Percentiles rank a stretch among this genome's conserved stretches.
phyloP scores from a whole-genome alignment of 129 eudicot species.

The Deinandra increscens region DNA sequence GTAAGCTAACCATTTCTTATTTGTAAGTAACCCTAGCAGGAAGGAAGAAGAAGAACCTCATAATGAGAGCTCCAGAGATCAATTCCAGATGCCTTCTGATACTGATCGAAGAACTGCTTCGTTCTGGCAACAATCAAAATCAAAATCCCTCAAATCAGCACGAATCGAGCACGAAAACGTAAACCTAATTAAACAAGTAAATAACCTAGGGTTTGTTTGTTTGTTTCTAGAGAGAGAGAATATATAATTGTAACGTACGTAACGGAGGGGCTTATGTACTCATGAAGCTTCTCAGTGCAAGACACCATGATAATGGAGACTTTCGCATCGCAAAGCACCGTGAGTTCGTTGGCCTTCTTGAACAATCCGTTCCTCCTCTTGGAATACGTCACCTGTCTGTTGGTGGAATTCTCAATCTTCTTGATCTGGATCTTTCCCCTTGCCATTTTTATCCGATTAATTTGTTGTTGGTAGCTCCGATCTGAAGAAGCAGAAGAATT shows the following conservation, averaged over 20 bases:
- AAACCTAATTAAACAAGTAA: too few relatives aligned
- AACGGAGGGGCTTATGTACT: slow-evolving; percentile 67
- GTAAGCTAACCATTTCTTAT: too few relatives aligned
- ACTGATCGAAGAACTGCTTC: slow-evolving; percentile 62
- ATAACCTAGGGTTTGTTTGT: slow-evolving; percentile 20
- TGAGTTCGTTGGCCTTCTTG: slow-evolving; percentile 69
- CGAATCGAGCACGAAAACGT: not conserved
- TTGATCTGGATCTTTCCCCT: slow-evolving; percentile 88
- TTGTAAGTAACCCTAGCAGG: not conserved
- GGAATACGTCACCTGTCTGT: slow-evolving; percentile 77
- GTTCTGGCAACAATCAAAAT: slow-evolving; percentile 41
- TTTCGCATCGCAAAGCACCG: slow-evolving; percentile 78
- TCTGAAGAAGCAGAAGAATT: too few relatives aligned
- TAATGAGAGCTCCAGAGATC: slow-evolving; percentile 71
- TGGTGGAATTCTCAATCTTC: slow-evolving; percentile 76
- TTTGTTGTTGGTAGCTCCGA: not conserved
- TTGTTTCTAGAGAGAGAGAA: not conserved
- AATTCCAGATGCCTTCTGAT: slow-evolving; percentile 50
- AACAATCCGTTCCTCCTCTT: slow-evolving; percentile 69
- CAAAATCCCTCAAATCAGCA: slow-evolving; percentile 1
- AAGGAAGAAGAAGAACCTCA: slow-evolving; percentile 26
- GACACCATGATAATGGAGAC: slow-evolving; percentile 76
- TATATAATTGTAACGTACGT: slow-evolving; percentile 35
- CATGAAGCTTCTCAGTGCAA: slow-evolving; percentile 73
- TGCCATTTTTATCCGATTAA: slow-evolving; percentile 44